These are phyloP conservation scores for Houttuynia cordata DNA, from an alignment of 164 flowering plant species.

Conservation along the genomic window DNA sequence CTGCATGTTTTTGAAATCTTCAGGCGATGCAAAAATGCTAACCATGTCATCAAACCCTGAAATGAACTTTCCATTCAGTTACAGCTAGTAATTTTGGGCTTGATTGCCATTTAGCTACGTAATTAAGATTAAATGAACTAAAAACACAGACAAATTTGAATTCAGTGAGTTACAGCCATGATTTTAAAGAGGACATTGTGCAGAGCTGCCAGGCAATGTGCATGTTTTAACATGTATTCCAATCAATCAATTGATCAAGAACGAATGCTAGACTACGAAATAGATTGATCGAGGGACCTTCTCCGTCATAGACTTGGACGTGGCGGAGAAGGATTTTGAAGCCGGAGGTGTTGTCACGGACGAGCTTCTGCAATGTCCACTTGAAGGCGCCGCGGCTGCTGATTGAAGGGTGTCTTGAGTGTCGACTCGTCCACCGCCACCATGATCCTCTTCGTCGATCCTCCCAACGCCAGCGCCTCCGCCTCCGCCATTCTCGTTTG, in stretches of 20 bases:
- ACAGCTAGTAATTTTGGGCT: too few species aligned
- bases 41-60: slow-evolving; percentile 84
- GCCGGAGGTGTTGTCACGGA: slow-evolving; percentile 52
- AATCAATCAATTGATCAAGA: too few species aligned
- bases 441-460: slow-evolving; percentile 67
- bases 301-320: slow-evolving; percentile 90
- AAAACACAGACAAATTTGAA: too few species aligned
- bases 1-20: slow-evolving; percentile 50
- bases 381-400: slow-evolving; percentile 84
- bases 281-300: slow-evolving; percentile 31
- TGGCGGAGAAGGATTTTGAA: slow-evolving; percentile 82
- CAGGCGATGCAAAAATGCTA: slow-evolving; percentile 82
- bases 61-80: too few species aligned
- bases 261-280: background rate
- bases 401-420: slow-evolving; percentile 75
- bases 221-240: too few species aligned
- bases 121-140: too few species aligned
- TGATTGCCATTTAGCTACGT: too few species aligned
- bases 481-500: too few species aligned
- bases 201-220: too few species aligned
- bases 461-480: too few species aligned
- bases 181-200: too few species aligned
- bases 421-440: slow-evolving; percentile 82
- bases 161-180: too few species aligned
- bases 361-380: slow-evolving; percentile 79